Evolutionary conservation across 1,139 yeast species (phyloP).

Genomic region (Lipomyces yarrowii): DNA sequence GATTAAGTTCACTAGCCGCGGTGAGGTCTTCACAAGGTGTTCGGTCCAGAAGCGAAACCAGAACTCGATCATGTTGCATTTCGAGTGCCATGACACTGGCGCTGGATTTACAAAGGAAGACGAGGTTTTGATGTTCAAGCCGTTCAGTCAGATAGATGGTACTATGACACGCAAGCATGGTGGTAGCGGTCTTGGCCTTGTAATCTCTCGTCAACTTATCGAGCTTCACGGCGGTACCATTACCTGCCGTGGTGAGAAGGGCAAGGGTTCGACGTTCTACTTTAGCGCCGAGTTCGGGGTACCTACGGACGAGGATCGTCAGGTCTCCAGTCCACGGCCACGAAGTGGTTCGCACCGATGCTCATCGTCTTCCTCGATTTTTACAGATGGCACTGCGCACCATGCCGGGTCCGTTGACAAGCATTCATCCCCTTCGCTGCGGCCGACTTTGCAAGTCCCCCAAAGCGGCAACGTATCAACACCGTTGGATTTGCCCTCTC

Average conservation of each 20-base stretch:
- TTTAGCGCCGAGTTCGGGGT: slow-evolving; percentile 41
- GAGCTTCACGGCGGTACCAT: slow-evolving; percentile 68
- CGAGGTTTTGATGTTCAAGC: slow-evolving; percentile 75
- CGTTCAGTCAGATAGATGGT: slow-evolving; percentile 84
- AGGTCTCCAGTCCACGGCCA: slow-evolving; percentile 25
- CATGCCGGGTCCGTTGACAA: slow-evolving; percentile 1
- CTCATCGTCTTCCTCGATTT: slow-evolving; percentile 6
- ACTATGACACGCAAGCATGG: slow-evolving; percentile 35
- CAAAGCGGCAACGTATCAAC: slow-evolving; percentile 6
- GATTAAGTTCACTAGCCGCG: slow-evolving; percentile 76
- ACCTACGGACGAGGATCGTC: slow-evolving; percentile 38
- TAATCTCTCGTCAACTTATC: slow-evolving; percentile 90
- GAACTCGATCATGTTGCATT: slow-evolving; percentile 54
- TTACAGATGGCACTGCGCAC: slow-evolving; percentile 1
- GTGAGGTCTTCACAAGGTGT: slow-evolving; percentile 55
- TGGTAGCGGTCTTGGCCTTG: slow-evolving; percentile 74
- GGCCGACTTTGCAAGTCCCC: slow-evolving; percentile 13
- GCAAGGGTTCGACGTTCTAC: slow-evolving; percentile 74
- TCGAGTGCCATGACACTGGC: slow-evolving; percentile 84
- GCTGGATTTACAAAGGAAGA: slow-evolving; percentile 71
- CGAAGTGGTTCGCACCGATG: slow-evolving; percentile 3
- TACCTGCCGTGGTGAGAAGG: slow-evolving; percentile 68
- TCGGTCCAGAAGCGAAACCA: slow-evolving; percentile 29
- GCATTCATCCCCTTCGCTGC: slow-evolving; percentile 17
- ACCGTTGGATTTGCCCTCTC: slow-evolving; percentile 10